These are phyloP conservation scores for Cladosporium sp. DNA, from an alignment of 2,329 filamentous ascomycete species.

Conservation along the genomic window DNA sequence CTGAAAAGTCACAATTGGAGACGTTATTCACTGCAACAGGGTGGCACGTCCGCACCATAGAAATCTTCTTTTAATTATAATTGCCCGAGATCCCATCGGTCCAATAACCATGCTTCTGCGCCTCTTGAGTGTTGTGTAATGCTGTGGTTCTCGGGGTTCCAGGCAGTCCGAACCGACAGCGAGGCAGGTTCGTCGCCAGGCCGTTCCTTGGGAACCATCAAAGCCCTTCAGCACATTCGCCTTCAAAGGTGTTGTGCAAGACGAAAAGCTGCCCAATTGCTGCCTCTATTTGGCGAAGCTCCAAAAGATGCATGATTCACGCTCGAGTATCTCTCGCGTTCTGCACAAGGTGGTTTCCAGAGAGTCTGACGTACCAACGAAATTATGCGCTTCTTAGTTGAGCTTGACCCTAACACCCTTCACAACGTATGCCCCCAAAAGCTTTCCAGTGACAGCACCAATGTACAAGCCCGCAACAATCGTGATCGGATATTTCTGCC, in stretches of 20 bases:
- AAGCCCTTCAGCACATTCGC: not conserved
- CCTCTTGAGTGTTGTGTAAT: not conserved
- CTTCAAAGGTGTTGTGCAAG: not conserved
- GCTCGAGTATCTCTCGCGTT: not conserved
- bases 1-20: not conserved
- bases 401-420: slow-evolving; percentile 50
- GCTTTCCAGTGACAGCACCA: slow-evolving; percentile 72
- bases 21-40: not conserved
- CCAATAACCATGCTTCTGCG: not conserved
- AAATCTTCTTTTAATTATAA: not conserved
- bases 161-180: not conserved
- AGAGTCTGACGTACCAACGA: not conserved
- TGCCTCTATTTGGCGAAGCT: not conserved
- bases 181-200: not conserved
- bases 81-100: not conserved
- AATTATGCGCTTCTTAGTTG: slow-evolving; percentile 29
- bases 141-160: not conserved
- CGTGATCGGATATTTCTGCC: slow-evolving; percentile 97
- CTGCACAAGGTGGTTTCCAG: no score
- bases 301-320: not conserved
- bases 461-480: slow-evolving; percentile 79
- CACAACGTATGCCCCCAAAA: slow-evolving; percentile 54
- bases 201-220: not conserved
- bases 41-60: not conserved
- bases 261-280: not conserved